Evolutionary conservation across 352 stramenopile genomes (phyloP).

Genomic region (Phytophthora fragariaefolia): DNA sequence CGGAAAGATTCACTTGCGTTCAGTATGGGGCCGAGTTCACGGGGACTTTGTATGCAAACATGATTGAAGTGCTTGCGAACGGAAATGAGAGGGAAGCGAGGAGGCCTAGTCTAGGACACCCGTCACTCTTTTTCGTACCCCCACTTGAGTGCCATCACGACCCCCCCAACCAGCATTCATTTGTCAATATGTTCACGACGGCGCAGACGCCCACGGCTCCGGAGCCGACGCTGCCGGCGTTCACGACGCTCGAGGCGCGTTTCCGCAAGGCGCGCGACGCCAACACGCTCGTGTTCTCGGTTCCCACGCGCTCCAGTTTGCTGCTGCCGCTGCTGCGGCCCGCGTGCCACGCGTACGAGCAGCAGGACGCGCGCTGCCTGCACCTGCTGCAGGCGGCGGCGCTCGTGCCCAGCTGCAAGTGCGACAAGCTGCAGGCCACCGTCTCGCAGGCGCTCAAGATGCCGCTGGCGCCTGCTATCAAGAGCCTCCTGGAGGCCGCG

Average conservation of each 20-base stretch:
- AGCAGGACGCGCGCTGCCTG: conserved; percentile 73
- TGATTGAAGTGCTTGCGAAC: too few relatives aligned
- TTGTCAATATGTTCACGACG: conserved; percentile 30
- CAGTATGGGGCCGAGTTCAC: neutral
- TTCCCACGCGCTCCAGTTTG: conserved; percentile 58
- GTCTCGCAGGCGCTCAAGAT: conserved; percentile 60
- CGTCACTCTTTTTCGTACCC: too few relatives aligned
- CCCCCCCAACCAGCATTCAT: neutral
- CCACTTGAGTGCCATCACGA: neutral
- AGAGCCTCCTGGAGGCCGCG: conserved; percentile 43
- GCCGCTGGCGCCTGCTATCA: conserved; percentile 37
- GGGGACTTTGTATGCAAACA: neutral
- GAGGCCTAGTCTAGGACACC: too few relatives aligned
- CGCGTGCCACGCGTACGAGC: conserved; percentile 55
- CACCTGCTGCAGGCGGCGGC: conserved; percentile 71
- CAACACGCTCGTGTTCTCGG: conserved; percentile 62
- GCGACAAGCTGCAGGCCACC: conserved; percentile 56
- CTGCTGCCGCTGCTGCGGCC: conserved; percentile 62
- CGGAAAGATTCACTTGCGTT: neutral
- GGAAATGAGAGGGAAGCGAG: too few relatives aligned
- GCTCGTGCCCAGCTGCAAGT: conserved; percentile 65
- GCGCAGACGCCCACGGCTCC: conserved; percentile 5
- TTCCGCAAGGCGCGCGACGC: conserved; percentile 61
- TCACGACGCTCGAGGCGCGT: conserved; percentile 57
- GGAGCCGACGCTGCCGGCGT: conserved; percentile 48